phyloP scores from a whole-genome alignment of 176 grass and related monocot species.

The Cocos nucifera region DNA sequence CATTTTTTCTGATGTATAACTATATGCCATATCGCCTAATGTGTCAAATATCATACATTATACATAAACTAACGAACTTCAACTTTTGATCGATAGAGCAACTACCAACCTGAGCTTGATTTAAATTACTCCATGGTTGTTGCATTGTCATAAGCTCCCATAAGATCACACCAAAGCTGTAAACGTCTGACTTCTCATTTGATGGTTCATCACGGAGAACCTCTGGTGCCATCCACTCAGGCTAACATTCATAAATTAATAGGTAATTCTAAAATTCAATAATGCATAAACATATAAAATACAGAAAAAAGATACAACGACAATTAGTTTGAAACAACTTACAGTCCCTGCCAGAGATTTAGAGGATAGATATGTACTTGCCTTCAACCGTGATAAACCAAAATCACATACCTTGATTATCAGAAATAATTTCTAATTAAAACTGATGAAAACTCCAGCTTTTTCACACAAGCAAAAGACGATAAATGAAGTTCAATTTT shows the following conservation, averaged over 20 bases:
- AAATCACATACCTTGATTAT: slow-evolving; percentile 79
- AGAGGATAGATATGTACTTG: slow-evolving; percentile 84
- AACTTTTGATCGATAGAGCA: not conserved
- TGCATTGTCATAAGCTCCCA: slow-evolving; percentile 98
- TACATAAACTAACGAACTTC: too few species aligned
- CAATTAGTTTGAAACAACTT: slow-evolving; percentile 24
- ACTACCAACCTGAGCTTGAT: slow-evolving; percentile 59
- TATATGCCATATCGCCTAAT: too few species aligned
- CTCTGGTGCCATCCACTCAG: slow-evolving; percentile 99
- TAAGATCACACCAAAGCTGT: slow-evolving; percentile 84
- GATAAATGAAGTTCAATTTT: not conserved
- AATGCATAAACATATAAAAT: not conserved
- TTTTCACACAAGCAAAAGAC: too few species aligned
- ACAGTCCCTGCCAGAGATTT: slow-evolving; percentile 97
- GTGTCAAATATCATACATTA: too few species aligned
- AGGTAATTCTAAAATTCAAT: too few species aligned
- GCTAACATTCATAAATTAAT: slow-evolving; percentile 40
- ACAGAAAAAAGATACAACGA: not conserved
- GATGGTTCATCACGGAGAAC: slow-evolving; percentile 91
- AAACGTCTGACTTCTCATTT: slow-evolving; percentile 98
- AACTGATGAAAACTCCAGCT: too few species aligned
- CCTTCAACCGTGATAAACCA: slow-evolving; percentile 91
- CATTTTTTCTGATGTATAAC: too few species aligned
- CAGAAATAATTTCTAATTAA: too few species aligned
- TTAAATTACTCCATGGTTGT: slow-evolving; percentile 94